Percentiles rank a stretch among this genome's conserved stretches.
phyloP scores from a whole-genome alignment of 2,329 filamentous ascomycete genomes.

The Fusarium setosum region DNA sequence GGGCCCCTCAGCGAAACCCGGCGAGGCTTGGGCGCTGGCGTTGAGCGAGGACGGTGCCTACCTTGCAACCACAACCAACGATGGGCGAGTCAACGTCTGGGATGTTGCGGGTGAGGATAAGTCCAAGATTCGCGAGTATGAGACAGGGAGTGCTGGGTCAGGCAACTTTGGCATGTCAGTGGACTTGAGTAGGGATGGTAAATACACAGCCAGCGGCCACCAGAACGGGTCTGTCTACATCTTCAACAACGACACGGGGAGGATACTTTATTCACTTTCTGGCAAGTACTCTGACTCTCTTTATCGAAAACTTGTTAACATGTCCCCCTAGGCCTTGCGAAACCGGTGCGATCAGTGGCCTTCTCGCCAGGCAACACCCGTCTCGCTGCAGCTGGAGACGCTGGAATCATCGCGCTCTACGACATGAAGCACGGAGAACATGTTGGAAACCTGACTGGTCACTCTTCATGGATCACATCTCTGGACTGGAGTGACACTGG shows the following conservation, averaged over 20 bases:
- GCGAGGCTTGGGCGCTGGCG: constrained; percentile 88
- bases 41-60: constrained; percentile 86
- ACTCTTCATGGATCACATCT: constrained; percentile 88
- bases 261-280: constrained; percentile 86
- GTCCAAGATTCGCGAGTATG: constrained; percentile 82
- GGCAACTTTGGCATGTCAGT: constrained; percentile 92
- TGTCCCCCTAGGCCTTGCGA: constrained; percentile 74
- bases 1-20: constrained; percentile 63
- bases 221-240: constrained; percentile 93
- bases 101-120: constrained; percentile 68
- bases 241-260: constrained; percentile 91
- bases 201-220: constrained; percentile 90
- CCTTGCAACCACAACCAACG: constrained; percentile 87
- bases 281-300: constrained; percentile 59
- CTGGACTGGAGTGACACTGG: constrained; percentile 95
- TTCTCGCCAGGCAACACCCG: constrained; percentile 90
- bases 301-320: constrained; percentile 14
- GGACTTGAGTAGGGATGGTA: constrained; percentile 82
- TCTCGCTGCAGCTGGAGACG: constrained; percentile 90
- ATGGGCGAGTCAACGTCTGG: constrained; percentile 92
- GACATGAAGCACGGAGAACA: constrained; percentile 94
- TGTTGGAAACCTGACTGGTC: constrained; percentile 83
- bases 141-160: constrained; percentile 76
- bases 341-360: constrained; percentile 84
- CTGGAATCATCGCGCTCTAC: constrained; percentile 89